phyloP scores from a whole-genome alignment of 148 eudicot species.

The Rhododendron mucronatum region DNA sequence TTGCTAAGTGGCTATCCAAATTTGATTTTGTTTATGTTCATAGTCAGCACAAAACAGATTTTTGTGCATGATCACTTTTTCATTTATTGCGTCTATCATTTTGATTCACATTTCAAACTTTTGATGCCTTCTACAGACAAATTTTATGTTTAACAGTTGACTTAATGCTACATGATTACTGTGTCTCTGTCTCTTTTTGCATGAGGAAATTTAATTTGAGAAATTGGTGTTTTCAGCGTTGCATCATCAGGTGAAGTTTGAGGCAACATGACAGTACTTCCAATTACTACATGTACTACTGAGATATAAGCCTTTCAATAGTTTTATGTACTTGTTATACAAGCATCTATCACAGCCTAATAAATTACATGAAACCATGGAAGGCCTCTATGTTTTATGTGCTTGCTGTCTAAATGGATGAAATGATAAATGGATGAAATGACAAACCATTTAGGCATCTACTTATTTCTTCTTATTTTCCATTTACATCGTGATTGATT shows the following conservation, averaged over 20 bases:
- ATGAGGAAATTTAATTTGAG: background rate
- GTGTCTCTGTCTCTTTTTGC: background rate
- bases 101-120: background rate
- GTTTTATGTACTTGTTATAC: background rate
- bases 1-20: background rate
- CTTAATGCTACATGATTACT: background rate
- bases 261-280: background rate
- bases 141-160: background rate
- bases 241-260: background rate
- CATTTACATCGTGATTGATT: no score
- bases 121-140: background rate
- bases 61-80: background rate
- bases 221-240: background rate
- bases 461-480: no score
- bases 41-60: background rate
- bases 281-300: background rate
- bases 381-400: no score
- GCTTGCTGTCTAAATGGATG: no score
- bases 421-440: no score
- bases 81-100: background rate
- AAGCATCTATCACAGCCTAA: background rate
- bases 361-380: no score
- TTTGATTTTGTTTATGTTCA: background rate
- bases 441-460: no score
- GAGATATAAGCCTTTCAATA: background rate